Percentiles rank a stretch among this genome's conserved stretches.
Evolutionary conservation across 257 asterid species (phyloP).

Genomic region (Plantago elongata): DNA sequence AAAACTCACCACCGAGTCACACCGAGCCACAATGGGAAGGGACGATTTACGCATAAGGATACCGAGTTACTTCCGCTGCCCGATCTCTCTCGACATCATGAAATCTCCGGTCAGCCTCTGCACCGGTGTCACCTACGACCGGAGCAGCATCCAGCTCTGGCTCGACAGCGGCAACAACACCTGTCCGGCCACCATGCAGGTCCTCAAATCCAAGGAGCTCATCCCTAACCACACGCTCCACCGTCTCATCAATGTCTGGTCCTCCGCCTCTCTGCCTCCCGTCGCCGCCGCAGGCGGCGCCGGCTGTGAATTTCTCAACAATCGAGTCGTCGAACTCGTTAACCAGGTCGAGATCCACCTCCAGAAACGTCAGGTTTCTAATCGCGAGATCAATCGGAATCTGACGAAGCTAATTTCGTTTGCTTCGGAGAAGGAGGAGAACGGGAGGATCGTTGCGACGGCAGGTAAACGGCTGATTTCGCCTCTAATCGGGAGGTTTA

Average conservation of each 20-base stretch:
- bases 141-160: conserved; percentile 78
- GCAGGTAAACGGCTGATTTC: conserved; percentile 23
- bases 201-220: conserved; percentile 48
- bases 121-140: conserved; percentile 87
- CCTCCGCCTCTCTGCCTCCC: conserved; percentile 19
- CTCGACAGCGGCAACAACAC: conserved; percentile 81
- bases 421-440: conserved; percentile 39
- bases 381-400: not conserved
- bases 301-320: too few relatives aligned
- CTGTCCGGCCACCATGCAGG: conserved; percentile 95
- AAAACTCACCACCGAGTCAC: not conserved
- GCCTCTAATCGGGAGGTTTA: conserved; percentile 7
- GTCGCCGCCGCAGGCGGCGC: too few relatives aligned
- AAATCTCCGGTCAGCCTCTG: conserved; percentile 78
- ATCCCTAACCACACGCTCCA: conserved; percentile 73
- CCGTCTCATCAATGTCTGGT: conserved; percentile 74
- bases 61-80: conserved; percentile 74
- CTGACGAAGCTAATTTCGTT: conserved; percentile 36
- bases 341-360: conserved; percentile 33
- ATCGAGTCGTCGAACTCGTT: conserved; percentile 33
- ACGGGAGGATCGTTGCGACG: conserved; percentile 24
- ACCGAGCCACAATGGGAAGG: conserved; percentile 33
- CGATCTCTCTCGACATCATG: conserved; percentile 80
- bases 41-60: conserved; percentile 46
- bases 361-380: not conserved